Conservation (phyloP, 1,139 yeast genomes). For the Magnusiomyces sp. region DNA sequence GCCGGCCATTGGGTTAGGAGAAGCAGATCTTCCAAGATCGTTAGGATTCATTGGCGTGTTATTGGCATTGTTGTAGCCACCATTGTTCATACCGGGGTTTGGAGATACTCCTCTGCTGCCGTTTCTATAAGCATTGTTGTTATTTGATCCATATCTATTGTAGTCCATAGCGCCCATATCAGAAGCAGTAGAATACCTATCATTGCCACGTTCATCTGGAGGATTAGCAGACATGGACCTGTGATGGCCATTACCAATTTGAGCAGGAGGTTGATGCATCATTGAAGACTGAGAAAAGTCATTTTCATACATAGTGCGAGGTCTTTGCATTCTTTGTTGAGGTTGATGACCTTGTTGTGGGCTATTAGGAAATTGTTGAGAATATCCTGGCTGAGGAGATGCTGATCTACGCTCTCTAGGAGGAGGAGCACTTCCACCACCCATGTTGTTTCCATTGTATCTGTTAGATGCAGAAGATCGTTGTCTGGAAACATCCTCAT, state of each 20-base stretch:
- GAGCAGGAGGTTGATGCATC: too few relatives aligned
- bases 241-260: conserved; percentile 12
- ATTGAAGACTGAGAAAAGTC: not conserved
- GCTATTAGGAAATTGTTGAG: not conserved
- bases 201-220: conserved; percentile 12
- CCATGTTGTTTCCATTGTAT: not conserved
- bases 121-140: not conserved
- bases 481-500: not conserved
- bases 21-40: not conserved
- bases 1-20: not conserved
- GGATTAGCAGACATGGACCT: conserved; percentile 23
- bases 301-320: conserved; percentile 5
- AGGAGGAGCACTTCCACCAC: conserved; percentile 1
- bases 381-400: conserved; percentile 6
- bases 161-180: not conserved
- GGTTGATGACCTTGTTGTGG: not conserved
- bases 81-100: not conserved
- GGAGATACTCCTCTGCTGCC: not conserved
- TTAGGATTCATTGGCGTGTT: too few relatives aligned
- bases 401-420: not conserved
- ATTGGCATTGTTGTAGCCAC: not conserved
- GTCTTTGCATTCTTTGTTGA: conserved; percentile 2
- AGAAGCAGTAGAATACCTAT: not conserved
- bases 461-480: not conserved
- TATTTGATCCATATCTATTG: not conserved